Percentiles rank a stretch among this genome's conserved stretches.
phyloP scores from a whole-genome alignment of 2,329 filamentous ascomycete species.

The Dothidotthia symphoricarpi region DNA sequence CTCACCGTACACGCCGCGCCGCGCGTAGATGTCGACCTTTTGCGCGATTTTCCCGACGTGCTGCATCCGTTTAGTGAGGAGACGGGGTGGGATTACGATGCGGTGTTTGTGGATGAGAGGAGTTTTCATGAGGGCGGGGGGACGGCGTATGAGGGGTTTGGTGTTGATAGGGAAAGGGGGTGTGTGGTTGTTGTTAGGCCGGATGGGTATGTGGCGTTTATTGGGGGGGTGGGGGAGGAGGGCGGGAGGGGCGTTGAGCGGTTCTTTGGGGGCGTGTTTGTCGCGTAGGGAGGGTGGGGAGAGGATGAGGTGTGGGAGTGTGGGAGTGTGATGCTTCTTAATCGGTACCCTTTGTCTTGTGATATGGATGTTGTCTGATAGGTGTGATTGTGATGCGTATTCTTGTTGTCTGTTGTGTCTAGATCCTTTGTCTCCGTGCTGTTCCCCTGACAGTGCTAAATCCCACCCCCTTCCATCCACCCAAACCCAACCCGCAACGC shows the following conservation, averaged over 20 bases:
- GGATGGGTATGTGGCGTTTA: constrained; percentile 62
- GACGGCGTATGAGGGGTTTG: constrained; percentile 57
- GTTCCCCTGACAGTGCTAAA: too few species aligned
- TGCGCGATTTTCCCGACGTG: constrained; percentile 46
- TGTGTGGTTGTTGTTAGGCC: constrained; percentile 62
- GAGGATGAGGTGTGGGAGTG: too few species aligned
- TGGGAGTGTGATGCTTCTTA: too few species aligned
- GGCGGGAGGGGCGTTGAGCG: constrained; percentile 28
- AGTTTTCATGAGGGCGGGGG: constrained; percentile 47
- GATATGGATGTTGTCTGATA: too few species aligned
- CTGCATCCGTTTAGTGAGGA: constrained; percentile 46
- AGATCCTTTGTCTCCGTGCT: too few species aligned
- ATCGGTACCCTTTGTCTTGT: too few species aligned
- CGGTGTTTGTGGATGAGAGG: constrained; percentile 49
- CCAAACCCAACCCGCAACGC: too few species aligned
- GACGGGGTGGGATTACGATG: constrained; percentile 44
- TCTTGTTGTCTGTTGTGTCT: too few species aligned
- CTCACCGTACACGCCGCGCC: constrained; percentile 59
- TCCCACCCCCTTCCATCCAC: too few species aligned
- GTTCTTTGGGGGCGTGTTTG: constrained; percentile 36
- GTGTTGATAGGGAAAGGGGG: constrained; percentile 55
- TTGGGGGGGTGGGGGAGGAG: constrained; percentile 41
- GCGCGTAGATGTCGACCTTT: constrained; percentile 46
- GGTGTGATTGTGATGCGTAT: too few species aligned
- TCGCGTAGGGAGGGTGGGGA: too few species aligned